Conservation (phyloP, 352 stramenopile genomes). For the Pythium scleroteichum region DNA sequence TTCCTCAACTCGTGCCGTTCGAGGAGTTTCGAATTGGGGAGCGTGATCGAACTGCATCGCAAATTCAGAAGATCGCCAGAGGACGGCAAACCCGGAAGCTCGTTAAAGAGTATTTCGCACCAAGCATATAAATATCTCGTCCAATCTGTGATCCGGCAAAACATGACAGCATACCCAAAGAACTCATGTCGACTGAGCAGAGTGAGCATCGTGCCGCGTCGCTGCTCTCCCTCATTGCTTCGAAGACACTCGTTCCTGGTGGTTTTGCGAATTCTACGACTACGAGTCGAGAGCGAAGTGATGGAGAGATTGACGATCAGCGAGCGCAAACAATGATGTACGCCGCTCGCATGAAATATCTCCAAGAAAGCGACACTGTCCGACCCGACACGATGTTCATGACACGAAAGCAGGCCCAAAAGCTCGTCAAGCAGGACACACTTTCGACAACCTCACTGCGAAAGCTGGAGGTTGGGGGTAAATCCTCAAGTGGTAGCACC, state of each 20-base stretch:
- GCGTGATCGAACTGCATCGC: conserved; percentile 34
- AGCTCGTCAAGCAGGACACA: conserved; percentile 51
- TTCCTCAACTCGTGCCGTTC: conserved; percentile 44
- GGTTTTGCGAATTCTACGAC: conserved; percentile 8
- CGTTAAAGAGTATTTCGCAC: conserved; percentile 50
- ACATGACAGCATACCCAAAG: neutral
- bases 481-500: conserved; percentile 5
- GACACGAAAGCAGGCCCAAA: conserved; percentile 76
- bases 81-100: conserved; percentile 46
- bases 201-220: conserved; percentile 25
- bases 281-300: conserved; percentile 13
- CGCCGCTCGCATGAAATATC: conserved; percentile 74
- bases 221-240: conserved; percentile 38
- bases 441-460: conserved; percentile 39
- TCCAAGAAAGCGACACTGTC: conserved; percentile 48
- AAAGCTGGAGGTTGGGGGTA: conserved; percentile 40
- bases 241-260: conserved; percentile 30
- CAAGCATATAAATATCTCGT: conserved; percentile 20
- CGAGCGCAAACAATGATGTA: conserved; percentile 76
- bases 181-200: conserved; percentile 20
- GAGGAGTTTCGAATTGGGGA: conserved; percentile 39
- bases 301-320: conserved; percentile 40
- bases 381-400: conserved; percentile 69
- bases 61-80: conserved; percentile 68
- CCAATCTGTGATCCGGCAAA: no score